phyloP scores from a whole-genome alignment of 2,329 filamentous ascomycete genomes.

The Verticillium tricorpus region DNA sequence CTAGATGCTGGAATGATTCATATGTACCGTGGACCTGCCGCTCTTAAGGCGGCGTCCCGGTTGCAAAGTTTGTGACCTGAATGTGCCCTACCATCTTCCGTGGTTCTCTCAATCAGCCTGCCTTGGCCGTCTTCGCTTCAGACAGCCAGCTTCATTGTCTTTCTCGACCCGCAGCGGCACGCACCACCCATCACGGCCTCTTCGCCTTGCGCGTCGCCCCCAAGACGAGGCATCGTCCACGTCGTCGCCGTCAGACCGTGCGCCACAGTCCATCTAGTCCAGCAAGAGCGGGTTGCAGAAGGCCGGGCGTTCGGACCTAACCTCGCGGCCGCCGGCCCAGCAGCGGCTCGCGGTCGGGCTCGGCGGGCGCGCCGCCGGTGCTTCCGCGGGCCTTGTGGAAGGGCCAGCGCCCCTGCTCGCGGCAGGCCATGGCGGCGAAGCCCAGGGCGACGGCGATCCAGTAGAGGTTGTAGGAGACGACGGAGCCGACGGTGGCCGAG shows the following conservation, averaged over 20 bases:
- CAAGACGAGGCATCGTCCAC: background rate
- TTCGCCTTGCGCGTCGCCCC: background rate
- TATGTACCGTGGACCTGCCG: background rate
- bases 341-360: background rate
- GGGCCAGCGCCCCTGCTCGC: conserved; percentile 7
- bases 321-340: background rate
- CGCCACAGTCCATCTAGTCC: background rate
- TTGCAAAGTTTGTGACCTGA: background rate
- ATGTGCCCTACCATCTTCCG: too few species aligned
- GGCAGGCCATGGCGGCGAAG: conserved; percentile 12
- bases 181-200: background rate
- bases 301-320: background rate
- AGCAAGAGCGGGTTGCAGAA: background rate
- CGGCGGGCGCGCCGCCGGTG: background rate
- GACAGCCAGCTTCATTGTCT: too few species aligned
- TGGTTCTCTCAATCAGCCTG: too few species aligned
- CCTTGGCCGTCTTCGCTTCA: too few species aligned
- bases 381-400: background rate
- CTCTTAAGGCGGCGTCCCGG: background rate
- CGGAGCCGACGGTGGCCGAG: conserved; percentile 14
- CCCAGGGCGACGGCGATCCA: conserved; percentile 13
- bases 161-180: too few species aligned
- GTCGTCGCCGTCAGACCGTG: background rate
- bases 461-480: conserved; percentile 15
- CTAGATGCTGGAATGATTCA: background rate